Evolutionary conservation across 768 basidiomycete genomes (phyloP), one percentile per base, ranked within the genome.

Genomic region (Macrolepiota albuminosa): DNA sequence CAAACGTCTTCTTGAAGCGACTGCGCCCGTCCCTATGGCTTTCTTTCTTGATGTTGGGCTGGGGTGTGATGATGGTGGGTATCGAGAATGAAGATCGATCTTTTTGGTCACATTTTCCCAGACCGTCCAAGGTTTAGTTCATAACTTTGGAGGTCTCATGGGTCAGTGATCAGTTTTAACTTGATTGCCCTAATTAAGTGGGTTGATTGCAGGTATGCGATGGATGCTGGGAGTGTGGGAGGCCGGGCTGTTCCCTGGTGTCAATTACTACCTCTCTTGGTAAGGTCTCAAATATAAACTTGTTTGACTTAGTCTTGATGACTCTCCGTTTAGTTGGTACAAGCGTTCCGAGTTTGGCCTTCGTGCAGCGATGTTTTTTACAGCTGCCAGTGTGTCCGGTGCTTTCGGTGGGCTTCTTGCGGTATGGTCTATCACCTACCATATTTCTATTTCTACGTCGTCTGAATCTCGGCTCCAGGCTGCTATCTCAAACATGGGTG

Each of bases 401-500:
- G 89, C 90, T 24, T 92, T 92, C 63, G 88, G 88, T 56, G 88
- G 88, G 53, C 74, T 90, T 21, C 82, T 91, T 51, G 87, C 88
- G 39, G 88, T 88, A 66, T 45, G 74, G 61, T 45, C 70, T 10
- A 33, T 13, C 3, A 33, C 72, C 8, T 33, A 10, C 39, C 16
- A 21, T 75, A 76, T 31, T 60, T 79, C 10, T 31, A 29, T 10
- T 13, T 31, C 11, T 11, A 26, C 14, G 24, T 9, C 29, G 16
- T 26, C 33, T 18, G 53, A 40, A 64, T 18, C 18, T n/a, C 9
- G 21, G n/a, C 37, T 2, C 11, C 50, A 81, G 80, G 81, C 79
- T 33, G 89, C 80, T 0, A 89, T 90, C 50, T 82, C 86, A 7
- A 85, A 87, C 9, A 85, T 91, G 87, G 76, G 82, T 29, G 88